phyloP scores from a whole-genome alignment of 164 flowering plant species.

The Stephania yunnanensis region DNA sequence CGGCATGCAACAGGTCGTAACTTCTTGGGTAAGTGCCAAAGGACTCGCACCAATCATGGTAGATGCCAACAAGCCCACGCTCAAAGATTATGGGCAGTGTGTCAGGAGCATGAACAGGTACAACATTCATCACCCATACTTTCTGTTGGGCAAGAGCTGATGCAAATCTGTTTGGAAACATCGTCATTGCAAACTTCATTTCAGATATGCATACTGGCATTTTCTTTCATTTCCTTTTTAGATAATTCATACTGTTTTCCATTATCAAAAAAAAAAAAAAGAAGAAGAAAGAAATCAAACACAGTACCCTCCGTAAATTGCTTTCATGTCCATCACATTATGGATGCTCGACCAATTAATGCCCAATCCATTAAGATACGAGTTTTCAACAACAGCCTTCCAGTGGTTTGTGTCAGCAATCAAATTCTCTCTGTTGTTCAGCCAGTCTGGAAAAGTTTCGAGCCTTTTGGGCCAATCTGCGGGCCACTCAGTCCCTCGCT shows the following conservation, averaged over 20 bases:
- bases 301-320: conserved; percentile 75
- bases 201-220: background rate
- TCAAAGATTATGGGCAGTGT: conserved; percentile 83
- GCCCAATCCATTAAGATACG: conserved; percentile 85
- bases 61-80: conserved; percentile 78
- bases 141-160: conserved; percentile 65
- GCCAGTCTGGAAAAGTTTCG: conserved; percentile 78
- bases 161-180: conserved; percentile 59
- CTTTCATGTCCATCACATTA: conserved; percentile 86
- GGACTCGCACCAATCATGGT: conserved; percentile 98
- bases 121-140: conserved; percentile 95
- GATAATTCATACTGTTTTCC: too few species aligned
- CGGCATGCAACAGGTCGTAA: conserved; percentile 91
- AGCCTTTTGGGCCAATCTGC: conserved; percentile 97
- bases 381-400: conserved; percentile 67
- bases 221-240: too few species aligned
- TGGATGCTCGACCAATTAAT: conserved; percentile 79
- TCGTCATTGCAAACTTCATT: background rate
- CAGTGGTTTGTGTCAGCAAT: conserved; percentile 68
- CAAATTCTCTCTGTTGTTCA: conserved; percentile 52
- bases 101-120: conserved; percentile 80
- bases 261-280: too few species aligned
- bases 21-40: conserved; percentile 91
- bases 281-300: too few species aligned
- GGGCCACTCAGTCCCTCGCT: conserved; percentile 94